Evolutionary conservation across 108 stramenopile species (phyloP), one percentile per base, ranked within the genome.

Genomic region (Craspedostauros australis): DNA sequence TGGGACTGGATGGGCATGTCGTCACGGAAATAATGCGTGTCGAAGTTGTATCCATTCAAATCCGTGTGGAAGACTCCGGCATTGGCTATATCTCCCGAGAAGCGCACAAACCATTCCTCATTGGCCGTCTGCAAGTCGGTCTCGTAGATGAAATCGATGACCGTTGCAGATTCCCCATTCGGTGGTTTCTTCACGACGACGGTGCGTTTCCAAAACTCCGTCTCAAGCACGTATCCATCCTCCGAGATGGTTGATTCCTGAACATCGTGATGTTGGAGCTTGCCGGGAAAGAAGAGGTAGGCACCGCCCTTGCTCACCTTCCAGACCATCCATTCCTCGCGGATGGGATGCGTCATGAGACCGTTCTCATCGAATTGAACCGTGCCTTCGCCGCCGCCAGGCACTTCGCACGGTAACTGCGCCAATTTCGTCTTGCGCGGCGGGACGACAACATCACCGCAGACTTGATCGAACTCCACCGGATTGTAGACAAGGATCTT

Each of bases 81-180:
- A 43, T 76, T 81, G 22, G 37, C 3, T 42, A 81, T 55, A 36
- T 64, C 23, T 6, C 34, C 26, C 7, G 62, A 54, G 33, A 81
- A 81, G 20, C 80, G 72, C 8, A 73, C 75, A 53, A 81, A 68
- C 80, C 80, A 81, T 67, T 81, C 80, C 26, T 71, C 58, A 49
- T 81, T 81, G 43, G 39, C n/a, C 2, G 46, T 58, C 50, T 73
- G 50, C 18, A 81, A 44, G 39, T 56, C 54, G 1, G 72, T 74
- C 43, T 81, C 75, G 46, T 67, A 81, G 6, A 76, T 43, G 43
- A 81, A 81, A 51, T 81, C 80, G 39, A 81, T 49, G 4, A 70
- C 79, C 18, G 38, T 54, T 11, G 64, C 54, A 14, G 39, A 33
- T 1, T 20, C 29, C 5, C 68, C 68, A 39, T 31, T 33, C 22